These are phyloP conservation scores for Fusarium mexicanum DNA, from an alignment of 2,329 filamentous ascomycete genomes.

Conservation along the genomic window DNA sequence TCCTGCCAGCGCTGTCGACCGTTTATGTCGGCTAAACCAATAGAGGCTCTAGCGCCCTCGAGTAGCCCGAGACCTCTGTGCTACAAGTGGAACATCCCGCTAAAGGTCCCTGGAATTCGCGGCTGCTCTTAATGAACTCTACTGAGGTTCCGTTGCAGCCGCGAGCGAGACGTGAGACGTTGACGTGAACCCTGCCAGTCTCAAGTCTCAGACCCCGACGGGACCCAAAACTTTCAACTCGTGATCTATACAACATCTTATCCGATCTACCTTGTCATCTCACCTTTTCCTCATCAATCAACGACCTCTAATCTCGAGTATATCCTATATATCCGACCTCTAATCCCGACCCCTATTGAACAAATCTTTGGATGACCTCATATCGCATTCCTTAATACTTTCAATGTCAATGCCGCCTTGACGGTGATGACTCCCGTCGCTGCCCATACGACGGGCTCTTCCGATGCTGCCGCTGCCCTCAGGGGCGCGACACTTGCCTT, in stretches of 20 bases:
- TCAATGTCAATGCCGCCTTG: conserved; percentile 29
- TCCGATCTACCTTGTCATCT: neutral
- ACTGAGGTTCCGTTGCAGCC: conserved; percentile 23
- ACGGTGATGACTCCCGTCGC: conserved; percentile 51
- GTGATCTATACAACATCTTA: conserved; percentile 6
- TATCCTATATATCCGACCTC: neutral
- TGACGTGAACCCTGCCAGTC: conserved; percentile 13
- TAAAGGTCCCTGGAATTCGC: conserved; percentile 28
- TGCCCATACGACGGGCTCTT: conserved; percentile 43
- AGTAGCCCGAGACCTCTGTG: conserved; percentile 19
- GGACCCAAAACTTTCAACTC: neutral
- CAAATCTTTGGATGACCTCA: conserved; percentile 25
- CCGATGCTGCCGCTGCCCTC: conserved; percentile 58
- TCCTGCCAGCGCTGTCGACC: conserved; percentile 1
- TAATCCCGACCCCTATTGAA: neutral
- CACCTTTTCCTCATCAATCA: neutral
- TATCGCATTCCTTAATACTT: conserved; percentile 14
- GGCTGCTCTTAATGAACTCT: neutral
- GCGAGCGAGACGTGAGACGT: conserved; percentile 17
- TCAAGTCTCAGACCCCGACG: neutral
- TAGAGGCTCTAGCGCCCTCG: conserved; percentile 17
- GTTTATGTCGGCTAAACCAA: conserved; percentile 21
- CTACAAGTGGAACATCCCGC: conserved; percentile 25
- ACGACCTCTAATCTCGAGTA: neutral
- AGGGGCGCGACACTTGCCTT: conserved; percentile 67